Percentiles rank a stretch among this genome's conserved stretches.
Conservation (phyloP, 768 basidiomycete species). For the Rhizopogon rudus region DNA sequence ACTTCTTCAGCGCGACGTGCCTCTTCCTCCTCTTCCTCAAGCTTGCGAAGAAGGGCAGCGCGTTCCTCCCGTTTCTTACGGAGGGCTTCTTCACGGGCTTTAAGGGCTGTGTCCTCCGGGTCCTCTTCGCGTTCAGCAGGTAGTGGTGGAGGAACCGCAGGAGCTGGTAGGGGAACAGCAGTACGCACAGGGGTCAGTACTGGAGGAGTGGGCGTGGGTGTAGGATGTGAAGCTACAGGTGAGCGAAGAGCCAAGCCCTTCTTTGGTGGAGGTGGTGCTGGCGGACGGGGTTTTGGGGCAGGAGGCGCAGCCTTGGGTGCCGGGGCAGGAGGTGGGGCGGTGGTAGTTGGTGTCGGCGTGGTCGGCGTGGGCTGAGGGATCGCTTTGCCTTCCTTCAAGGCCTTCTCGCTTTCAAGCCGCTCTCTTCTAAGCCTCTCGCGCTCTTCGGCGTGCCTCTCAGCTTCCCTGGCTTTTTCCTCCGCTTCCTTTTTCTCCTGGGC, state of each 20-base stretch:
- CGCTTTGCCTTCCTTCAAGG: constrained; percentile 43
- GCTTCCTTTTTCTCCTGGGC: constrained; percentile 87
- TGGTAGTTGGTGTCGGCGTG: constrained; percentile 37
- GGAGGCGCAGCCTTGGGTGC: constrained; percentile 27
- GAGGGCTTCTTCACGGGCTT: constrained; percentile 65
- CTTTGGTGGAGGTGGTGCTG: constrained; percentile 33
- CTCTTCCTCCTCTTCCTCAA: constrained; percentile 65
- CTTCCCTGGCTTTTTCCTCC: constrained; percentile 73
- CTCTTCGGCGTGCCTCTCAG: constrained; percentile 79
- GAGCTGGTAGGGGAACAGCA: constrained; percentile 13
- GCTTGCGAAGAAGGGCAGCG: constrained; percentile 58
- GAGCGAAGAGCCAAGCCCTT: constrained; percentile 8
- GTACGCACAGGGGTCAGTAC: constrained; percentile 20
- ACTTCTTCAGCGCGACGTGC: constrained; percentile 43
- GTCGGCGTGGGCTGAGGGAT: constrained; percentile 34
- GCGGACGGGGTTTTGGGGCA: constrained; percentile 32
- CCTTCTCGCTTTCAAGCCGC: constrained; percentile 72
- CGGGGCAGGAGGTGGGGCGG: constrained; percentile 38
- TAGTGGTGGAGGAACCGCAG: constrained; percentile 18
- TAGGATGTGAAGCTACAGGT: constrained; percentile 17
- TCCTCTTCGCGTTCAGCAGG: constrained; percentile 49
- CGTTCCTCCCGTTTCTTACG: constrained; percentile 72
- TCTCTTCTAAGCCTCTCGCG: constrained; percentile 69
- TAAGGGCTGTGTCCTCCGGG: constrained; percentile 70
- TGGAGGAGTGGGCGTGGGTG: constrained; percentile 20